A percentile compares a stretch with the other conserved stretches of the same genome.
These are phyloP conservation scores for Populus davidiana DNA, from an alignment of 345 rosid species.

Conservation along the genomic window DNA sequence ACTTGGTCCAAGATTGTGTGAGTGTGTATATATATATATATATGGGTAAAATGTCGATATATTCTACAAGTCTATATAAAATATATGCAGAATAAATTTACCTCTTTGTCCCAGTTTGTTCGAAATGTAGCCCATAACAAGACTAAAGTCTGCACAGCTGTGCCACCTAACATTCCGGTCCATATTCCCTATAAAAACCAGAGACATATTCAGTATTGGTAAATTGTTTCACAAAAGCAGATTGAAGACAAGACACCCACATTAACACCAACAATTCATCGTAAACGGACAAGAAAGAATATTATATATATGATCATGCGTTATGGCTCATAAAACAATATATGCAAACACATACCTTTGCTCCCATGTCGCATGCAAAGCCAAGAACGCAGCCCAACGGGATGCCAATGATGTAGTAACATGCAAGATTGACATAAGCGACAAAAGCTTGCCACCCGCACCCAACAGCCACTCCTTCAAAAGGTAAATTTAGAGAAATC, in stretches of 20 bases:
- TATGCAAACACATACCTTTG: slow-evolving; percentile 31
- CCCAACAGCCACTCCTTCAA: slow-evolving; percentile 71
- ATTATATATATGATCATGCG: too few relatives aligned
- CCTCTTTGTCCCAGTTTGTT: slow-evolving; percentile 64
- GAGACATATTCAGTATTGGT: background rate
- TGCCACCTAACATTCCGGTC: slow-evolving; percentile 68
- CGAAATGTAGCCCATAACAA: slow-evolving; percentile 43
- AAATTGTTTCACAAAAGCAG: background rate
- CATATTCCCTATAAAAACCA: slow-evolving; percentile 52
- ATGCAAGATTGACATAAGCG: slow-evolving; percentile 73
- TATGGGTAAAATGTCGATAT: too few relatives aligned
- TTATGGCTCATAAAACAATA: too few relatives aligned
- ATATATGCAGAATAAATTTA: background rate
- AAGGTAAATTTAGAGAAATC: background rate
- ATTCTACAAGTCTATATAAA: too few relatives aligned
- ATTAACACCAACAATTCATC: too few relatives aligned
- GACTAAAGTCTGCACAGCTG: slow-evolving; percentile 49
- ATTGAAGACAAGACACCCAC: background rate
- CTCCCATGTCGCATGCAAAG: slow-evolving; percentile 52
- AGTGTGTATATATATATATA: too few relatives aligned
- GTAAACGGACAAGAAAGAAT: too few relatives aligned
- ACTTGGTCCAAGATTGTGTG: too few relatives aligned
- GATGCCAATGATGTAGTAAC: slow-evolving; percentile 61
- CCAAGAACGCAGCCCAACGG: slow-evolving; percentile 63
- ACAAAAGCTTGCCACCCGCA: slow-evolving; percentile 91